A percentile compares a stretch with the other conserved stretches of the same genome.
Evolutionary conservation across 2,329 filamentous ascomycete genomes (phyloP).

Genomic region (Chrysoporthe puriensis): DNA sequence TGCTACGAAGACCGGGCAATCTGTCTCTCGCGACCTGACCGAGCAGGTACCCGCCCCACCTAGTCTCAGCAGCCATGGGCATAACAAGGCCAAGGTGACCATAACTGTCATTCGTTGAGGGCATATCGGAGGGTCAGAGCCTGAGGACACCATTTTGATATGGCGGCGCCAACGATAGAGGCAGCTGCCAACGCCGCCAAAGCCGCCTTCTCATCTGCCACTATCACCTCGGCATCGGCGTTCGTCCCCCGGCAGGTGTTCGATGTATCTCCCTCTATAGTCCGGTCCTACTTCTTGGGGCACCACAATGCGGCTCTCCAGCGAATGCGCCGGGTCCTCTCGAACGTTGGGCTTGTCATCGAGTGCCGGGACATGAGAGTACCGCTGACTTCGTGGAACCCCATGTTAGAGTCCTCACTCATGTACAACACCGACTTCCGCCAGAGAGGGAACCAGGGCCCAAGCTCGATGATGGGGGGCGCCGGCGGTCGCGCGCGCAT

Average conservation of each 20-base stretch:
- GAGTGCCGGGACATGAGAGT: constrained; percentile 95
- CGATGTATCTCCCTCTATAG: constrained; percentile 72
- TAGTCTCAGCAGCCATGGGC: constrained; percentile 13
- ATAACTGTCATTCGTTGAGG: neutral
- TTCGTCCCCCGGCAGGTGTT: constrained; percentile 79
- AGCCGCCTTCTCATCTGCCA: constrained; percentile 25
- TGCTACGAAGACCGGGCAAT: neutral
- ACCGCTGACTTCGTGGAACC: constrained; percentile 87
- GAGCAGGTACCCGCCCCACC: neutral
- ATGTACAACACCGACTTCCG: constrained; percentile 50
- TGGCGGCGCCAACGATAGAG: constrained; percentile 18
- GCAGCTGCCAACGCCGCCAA: constrained; percentile 26
- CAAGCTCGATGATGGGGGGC: constrained; percentile 51
- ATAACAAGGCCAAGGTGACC: neutral
- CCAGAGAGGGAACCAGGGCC: constrained; percentile 15
- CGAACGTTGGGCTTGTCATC: constrained; percentile 82
- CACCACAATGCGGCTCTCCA: constrained; percentile 83
- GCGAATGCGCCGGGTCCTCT: constrained; percentile 81
- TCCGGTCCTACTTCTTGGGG: constrained; percentile 90
- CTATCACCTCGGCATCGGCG: constrained; percentile 31
- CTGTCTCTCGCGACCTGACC: neutral
- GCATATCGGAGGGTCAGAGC: neutral
- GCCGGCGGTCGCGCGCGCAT: constrained; percentile 66
- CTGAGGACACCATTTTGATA: neutral
- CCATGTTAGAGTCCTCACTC: constrained; percentile 79